A percentile compares a stretch with the other conserved stretches of the same genome.
These are phyloP conservation scores for Cercospora sojina DNA, from an alignment of 2,329 filamentous ascomycete genomes.

Conservation along the genomic window DNA sequence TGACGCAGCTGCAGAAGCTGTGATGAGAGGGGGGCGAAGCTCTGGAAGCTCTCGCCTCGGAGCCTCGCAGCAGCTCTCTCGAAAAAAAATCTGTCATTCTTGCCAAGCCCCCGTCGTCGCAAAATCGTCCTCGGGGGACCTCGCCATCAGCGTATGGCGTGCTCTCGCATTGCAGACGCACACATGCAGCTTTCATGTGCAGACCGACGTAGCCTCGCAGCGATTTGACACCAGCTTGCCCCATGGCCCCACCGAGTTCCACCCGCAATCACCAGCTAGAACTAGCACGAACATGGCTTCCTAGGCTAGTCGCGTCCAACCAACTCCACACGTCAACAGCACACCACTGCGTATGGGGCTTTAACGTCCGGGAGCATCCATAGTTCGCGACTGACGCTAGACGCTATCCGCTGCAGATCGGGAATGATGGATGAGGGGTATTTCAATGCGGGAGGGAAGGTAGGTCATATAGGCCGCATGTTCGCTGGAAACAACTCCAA, in stretches of 20 bases:
- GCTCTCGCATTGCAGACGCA: neutral
- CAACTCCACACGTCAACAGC: conserved; percentile 8
- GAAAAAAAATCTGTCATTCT: neutral
- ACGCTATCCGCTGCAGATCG: conserved; percentile 6
- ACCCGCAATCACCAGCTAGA: neutral
- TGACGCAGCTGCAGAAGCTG: neutral
- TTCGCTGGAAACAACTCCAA: neutral
- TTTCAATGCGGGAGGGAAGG: neutral
- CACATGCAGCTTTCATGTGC: conserved; percentile 1
- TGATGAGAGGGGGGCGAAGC: conserved; percentile 3
- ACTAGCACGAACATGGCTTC: neutral
- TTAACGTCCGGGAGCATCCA: conserved; percentile 1
- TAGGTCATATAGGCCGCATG: neutral
- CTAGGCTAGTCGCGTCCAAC: neutral
- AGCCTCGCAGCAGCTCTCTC: neutral
- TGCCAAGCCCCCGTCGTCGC: conserved; percentile 5
- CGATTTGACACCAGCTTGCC: neutral
- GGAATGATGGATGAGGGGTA: conserved; percentile 13
- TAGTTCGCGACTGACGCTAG: conserved; percentile 4
- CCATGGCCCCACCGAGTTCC: neutral
- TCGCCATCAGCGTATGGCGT: neutral
- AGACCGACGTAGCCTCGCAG: neutral
- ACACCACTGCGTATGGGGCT: neutral
- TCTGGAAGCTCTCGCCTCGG: conserved; percentile 9
- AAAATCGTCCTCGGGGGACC: neutral